A percentile compares a stretch with the other conserved stretches of the same genome.
These are phyloP conservation scores for Bretziella fagacearum DNA, from an alignment of 2,329 filamentous ascomycete species.

Conservation along the genomic window DNA sequence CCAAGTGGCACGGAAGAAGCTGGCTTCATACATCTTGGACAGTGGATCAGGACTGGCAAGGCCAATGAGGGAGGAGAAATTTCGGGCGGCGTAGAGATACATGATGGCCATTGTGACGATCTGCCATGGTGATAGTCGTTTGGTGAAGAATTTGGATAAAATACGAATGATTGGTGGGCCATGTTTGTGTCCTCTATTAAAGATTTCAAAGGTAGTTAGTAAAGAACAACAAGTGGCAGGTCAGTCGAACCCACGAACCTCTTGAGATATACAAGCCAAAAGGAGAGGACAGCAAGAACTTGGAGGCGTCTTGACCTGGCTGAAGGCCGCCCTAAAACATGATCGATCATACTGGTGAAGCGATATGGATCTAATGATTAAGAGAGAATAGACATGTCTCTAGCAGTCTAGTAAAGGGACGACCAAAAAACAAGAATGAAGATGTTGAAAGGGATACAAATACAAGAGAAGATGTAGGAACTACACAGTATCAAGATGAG, in stretches of 20 bases:
- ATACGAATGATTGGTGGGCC: constrained; percentile 61
- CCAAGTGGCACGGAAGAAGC: constrained; percentile 95
- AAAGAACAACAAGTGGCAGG: background rate
- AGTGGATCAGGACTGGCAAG: constrained; percentile 87
- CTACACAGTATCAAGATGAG: too few relatives aligned
- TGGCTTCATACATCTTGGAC: constrained; percentile 79
- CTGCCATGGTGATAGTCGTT: constrained; percentile 72
- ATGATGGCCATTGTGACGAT: constrained; percentile 73
- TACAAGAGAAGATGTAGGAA: too few relatives aligned
- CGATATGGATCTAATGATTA: too few relatives aligned
- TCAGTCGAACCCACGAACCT: constrained; percentile 33
- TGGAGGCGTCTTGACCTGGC: constrained; percentile 83
- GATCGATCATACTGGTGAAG: constrained; percentile 49
- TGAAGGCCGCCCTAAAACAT: constrained; percentile 80
- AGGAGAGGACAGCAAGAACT: constrained; percentile 75
- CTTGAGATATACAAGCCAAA: constrained; percentile 77
- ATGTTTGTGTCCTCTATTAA: constrained; percentile 59
- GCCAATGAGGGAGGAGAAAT: constrained; percentile 83
- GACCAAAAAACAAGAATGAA: too few relatives aligned
- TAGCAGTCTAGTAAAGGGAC: too few relatives aligned
- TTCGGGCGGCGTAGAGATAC: constrained; percentile 78
- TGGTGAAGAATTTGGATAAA: constrained; percentile 54
- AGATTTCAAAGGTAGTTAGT: background rate
- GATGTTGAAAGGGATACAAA: too few relatives aligned
- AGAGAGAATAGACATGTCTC: too few relatives aligned